Evolutionary conservation across 176 grass and related monocot species (phyloP), one percentile per base, ranked within the genome.

Genomic region (Phoenix roebelenii): DNA sequence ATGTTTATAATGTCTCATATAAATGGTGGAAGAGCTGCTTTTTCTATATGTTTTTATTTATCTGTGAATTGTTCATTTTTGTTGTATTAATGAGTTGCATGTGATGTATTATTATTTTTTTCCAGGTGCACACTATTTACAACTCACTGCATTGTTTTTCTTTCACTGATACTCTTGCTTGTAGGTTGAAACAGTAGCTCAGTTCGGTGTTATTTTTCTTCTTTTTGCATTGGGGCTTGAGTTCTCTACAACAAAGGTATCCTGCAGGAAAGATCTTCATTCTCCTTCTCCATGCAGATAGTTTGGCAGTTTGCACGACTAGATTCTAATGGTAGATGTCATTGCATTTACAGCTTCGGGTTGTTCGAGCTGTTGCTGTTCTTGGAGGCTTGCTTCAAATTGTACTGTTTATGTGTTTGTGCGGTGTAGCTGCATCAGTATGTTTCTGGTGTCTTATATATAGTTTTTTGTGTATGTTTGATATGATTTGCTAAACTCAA

Each of bases 191-290:
- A 98, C 94, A 29, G 94, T 98, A 57, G 94, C 94, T 15, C 94
- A 98, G 61, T 98, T 98, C 85, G 94, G 94, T 68, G 94, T 93
- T 50, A 93, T 98, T 60, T 98, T 98, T 83, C 94, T 98, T 22
- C 76, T 98, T 49, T 98, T 93, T 77, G 94, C 88, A 26, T 82
- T 98, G 59, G 94, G 94, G 55, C 88, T 98, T 23, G 94, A 98
- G 76, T 98, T 98, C 66, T 98, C 94, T 23, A 73, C 84, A 22
- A 80, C 82, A 71, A 98, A 98, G 72, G 94, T 98, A 89, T 53
- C 17, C 24, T 77, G 70, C 49, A 1, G 52, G 76, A 56, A 65
- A 19, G n/a, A 22, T 48, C 48, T 44, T 61, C 2, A 25, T 12
- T 44, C 7, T 44, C 35, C 35, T 30, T 30, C 28, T 14, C 10